These are phyloP conservation scores for Nyssa sinensis DNA, from an alignment of 148 eudicot genomes.

Conservation along the genomic window DNA sequence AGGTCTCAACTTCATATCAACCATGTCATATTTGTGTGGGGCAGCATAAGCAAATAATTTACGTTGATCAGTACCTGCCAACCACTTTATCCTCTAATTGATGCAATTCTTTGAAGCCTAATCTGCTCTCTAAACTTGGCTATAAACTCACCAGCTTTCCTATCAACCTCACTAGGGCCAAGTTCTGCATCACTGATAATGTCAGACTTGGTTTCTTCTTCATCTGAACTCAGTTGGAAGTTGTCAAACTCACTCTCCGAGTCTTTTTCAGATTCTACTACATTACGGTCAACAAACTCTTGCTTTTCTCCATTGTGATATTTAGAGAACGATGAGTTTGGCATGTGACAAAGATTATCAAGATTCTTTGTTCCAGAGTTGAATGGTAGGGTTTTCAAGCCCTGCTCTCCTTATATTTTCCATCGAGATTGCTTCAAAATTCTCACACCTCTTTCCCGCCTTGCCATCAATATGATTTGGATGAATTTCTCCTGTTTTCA, in stretches of 20 bases:
- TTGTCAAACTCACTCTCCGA: constrained; percentile 12
- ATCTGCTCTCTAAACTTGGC: constrained; percentile 91
- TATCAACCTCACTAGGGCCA: constrained; percentile 68
- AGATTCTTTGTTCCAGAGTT: background rate
- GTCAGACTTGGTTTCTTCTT: constrained; percentile 19
- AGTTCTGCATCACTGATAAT: constrained; percentile 39
- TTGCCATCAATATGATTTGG: constrained; percentile 18
- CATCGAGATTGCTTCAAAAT: constrained; percentile 25
- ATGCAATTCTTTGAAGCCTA: constrained; percentile 64
- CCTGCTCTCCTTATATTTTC: constrained; percentile 29
- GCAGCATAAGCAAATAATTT: background rate
- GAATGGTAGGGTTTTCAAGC: background rate
- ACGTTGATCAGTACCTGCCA: background rate
- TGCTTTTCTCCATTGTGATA: constrained; percentile 38
- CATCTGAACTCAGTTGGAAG: constrained; percentile 23
- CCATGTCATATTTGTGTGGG: background rate
- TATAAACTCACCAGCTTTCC: constrained; percentile 86
- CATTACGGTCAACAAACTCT: constrained; percentile 11
- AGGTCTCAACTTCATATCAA: background rate
- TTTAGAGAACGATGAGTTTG: too few species aligned
- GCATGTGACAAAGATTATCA: too few species aligned
- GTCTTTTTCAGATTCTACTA: constrained; percentile 20
- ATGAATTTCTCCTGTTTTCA: constrained; percentile 13
- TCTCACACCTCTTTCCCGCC: constrained; percentile 24
- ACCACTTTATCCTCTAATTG: constrained; percentile 16